Conservation (phyloP, 1,139 yeast genomes). For the Arxiozyma slooffiae region DNA sequence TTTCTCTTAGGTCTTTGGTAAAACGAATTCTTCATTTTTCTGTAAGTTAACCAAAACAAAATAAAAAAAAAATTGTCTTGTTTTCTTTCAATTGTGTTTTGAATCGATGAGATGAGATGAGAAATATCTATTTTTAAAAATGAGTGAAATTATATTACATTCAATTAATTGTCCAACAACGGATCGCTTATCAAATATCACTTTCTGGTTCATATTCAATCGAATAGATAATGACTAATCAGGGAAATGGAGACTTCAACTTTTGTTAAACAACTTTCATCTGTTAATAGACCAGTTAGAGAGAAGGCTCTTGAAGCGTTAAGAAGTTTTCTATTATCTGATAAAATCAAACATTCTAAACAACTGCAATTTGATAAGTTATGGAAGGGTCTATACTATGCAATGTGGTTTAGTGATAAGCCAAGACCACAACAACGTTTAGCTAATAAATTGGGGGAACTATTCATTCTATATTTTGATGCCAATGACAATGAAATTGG, state of each 20-base stretch:
- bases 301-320: slow-evolving; percentile 67
- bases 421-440: slow-evolving; percentile 84
- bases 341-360: slow-evolving; percentile 33
- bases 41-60: not conserved
- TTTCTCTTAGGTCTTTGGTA: too few species aligned
- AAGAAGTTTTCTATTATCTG: slow-evolving; percentile 44
- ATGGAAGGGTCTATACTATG: slow-evolving; percentile 88
- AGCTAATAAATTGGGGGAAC: slow-evolving; percentile 61
- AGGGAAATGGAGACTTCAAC: slow-evolving; percentile 34
- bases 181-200: too few species aligned
- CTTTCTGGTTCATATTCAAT: too few species aligned
- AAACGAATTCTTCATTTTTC: too few species aligned
- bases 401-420: slow-evolving; percentile 95
- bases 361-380: slow-evolving; percentile 62
- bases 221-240: too few species aligned
- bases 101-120: not conserved
- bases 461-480: slow-evolving; percentile 34
- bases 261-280: slow-evolving; percentile 75
- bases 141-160: too few species aligned
- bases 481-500: slow-evolving; percentile 11
- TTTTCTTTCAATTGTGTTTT: not conserved
- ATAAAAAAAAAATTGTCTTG: not conserved
- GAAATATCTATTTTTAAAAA: too few species aligned
- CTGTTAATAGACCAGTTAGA: slow-evolving; percentile 45
- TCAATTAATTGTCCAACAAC: too few species aligned